A percentile compares a stretch with the other conserved stretches of the same genome.
phyloP scores from a whole-genome alignment of 805 yeast genomes.

The Starmerella bombicola region DNA sequence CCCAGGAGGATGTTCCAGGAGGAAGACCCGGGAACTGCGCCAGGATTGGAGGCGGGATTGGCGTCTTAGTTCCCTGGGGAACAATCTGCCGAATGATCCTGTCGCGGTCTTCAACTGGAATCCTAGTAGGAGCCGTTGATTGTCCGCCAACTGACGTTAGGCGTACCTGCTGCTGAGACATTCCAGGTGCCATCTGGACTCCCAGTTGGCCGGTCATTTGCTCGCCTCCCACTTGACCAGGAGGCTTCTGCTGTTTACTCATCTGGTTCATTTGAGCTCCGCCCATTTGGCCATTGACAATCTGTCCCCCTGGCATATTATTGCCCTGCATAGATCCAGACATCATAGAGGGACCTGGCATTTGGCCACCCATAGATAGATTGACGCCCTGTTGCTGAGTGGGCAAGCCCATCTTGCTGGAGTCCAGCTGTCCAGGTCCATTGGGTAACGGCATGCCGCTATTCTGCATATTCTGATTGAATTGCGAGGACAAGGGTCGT shows the following conservation, averaged over 20 bases:
- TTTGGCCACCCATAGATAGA: background rate
- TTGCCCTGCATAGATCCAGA: background rate
- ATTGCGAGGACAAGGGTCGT: too few relatives aligned
- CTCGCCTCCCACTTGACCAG: background rate
- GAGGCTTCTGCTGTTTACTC: background rate
- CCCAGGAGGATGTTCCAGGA: constrained; percentile 69
- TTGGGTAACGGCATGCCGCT: too few relatives aligned
- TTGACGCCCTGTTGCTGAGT: too few relatives aligned
- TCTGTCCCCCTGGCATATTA: background rate
- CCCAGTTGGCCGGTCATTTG: background rate
- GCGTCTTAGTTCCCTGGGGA: constrained; percentile 34
- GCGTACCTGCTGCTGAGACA: background rate
- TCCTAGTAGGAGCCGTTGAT: background rate
- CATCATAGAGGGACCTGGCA: background rate
- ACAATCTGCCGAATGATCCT: constrained; percentile 11
- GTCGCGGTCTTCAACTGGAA: constrained; percentile 14
- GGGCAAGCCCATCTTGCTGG: too few relatives aligned
- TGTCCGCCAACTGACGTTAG: background rate
- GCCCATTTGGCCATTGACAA: constrained; percentile 2
- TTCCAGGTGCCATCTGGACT: background rate
- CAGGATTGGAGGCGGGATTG: constrained; percentile 59
- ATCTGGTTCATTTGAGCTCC: constrained; percentile 3
- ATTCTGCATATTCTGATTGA: too few relatives aligned
- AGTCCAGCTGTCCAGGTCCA: too few relatives aligned
- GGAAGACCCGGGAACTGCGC: constrained; percentile 66